These are phyloP conservation scores for Podaxis rugospora DNA, from an alignment of 768 basidiomycete genomes.

Conservation along the genomic window DNA sequence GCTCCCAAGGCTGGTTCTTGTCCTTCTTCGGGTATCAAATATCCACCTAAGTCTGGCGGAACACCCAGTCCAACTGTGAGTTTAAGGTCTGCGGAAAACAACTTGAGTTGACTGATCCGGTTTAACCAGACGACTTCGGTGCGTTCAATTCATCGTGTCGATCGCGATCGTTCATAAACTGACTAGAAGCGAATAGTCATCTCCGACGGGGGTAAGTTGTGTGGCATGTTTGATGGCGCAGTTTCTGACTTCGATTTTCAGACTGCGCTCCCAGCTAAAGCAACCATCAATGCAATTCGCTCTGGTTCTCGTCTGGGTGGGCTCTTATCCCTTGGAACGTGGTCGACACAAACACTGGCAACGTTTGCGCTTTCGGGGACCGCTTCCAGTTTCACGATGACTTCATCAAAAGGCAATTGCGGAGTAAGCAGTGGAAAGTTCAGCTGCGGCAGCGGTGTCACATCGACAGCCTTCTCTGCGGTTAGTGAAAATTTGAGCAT, in stretches of 20 bases:
- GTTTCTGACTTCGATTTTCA: slow-evolving; percentile 1
- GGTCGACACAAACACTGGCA: slow-evolving; percentile 58
- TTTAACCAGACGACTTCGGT: slow-evolving; percentile 1
- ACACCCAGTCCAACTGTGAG: slow-evolving; percentile 23
- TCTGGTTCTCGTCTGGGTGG: slow-evolving; percentile 40
- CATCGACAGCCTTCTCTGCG: slow-evolving; percentile 44
- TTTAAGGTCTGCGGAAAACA: neutral
- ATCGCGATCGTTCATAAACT: neutral
- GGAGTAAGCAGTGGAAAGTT: slow-evolving; percentile 42
- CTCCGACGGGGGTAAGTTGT: slow-evolving; percentile 17
- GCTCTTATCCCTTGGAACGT: slow-evolving; percentile 50
- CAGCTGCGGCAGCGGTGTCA: slow-evolving; percentile 48
- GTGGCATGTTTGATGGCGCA: neutral
- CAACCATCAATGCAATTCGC: slow-evolving; percentile 38
- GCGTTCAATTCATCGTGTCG: neutral
- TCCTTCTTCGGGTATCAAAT: slow-evolving; percentile 52
- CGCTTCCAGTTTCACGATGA: slow-evolving; percentile 49
- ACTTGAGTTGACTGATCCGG: neutral
- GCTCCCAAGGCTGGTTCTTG: slow-evolving; percentile 48
- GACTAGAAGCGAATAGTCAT: neutral
- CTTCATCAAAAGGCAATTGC: slow-evolving; percentile 55
- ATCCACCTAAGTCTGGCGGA: slow-evolving; percentile 49
- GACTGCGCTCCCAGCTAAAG: slow-evolving; percentile 38
- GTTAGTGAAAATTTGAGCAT: slow-evolving; percentile 28
- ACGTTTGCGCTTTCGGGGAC: slow-evolving; percentile 48